Percentiles rank a stretch among this genome's conserved stretches.
phyloP scores from a whole-genome alignment of 306 rosid species.

The Acacia acuminata region DNA sequence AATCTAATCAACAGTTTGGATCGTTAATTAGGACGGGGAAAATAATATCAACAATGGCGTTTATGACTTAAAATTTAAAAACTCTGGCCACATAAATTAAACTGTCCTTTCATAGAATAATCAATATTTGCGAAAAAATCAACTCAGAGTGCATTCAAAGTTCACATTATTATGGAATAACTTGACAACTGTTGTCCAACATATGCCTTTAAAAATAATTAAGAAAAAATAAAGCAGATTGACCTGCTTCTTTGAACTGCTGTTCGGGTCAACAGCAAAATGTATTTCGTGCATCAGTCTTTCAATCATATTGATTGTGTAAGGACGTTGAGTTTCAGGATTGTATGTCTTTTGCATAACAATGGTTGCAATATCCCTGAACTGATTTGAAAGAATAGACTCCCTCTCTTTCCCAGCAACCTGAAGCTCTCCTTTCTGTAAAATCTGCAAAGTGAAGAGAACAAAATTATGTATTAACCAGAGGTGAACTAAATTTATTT shows the following conservation, averaged over 20 bases:
- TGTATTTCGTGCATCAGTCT: conserved; percentile 88
- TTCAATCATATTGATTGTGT: conserved; percentile 94
- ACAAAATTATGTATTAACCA: not conserved
- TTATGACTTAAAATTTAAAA: not conserved
- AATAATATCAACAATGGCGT: not conserved
- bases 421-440: conserved; percentile 94
- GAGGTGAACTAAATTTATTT: not conserved
- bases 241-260: conserved; percentile 91
- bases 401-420: conserved; percentile 98
- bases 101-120: not conserved
- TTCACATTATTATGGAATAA: not conserved
- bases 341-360: conserved; percentile 95
- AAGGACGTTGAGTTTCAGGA: conserved; percentile 92
- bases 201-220: not conserved
- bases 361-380: conserved; percentile 92
- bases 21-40: too few relatives aligned
- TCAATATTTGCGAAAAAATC: not conserved
- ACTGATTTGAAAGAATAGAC: conserved; percentile 80
- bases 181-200: not conserved
- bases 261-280: conserved; percentile 83
- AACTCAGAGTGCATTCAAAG: not conserved
- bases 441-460: conserved; percentile 45
- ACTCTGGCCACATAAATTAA: not conserved
- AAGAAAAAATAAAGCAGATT: not conserved
- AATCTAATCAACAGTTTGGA: not conserved